These are phyloP conservation scores for Stachybotrys elegans DNA, from an alignment of 2,329 filamentous ascomycete genomes.

Conservation along the genomic window DNA sequence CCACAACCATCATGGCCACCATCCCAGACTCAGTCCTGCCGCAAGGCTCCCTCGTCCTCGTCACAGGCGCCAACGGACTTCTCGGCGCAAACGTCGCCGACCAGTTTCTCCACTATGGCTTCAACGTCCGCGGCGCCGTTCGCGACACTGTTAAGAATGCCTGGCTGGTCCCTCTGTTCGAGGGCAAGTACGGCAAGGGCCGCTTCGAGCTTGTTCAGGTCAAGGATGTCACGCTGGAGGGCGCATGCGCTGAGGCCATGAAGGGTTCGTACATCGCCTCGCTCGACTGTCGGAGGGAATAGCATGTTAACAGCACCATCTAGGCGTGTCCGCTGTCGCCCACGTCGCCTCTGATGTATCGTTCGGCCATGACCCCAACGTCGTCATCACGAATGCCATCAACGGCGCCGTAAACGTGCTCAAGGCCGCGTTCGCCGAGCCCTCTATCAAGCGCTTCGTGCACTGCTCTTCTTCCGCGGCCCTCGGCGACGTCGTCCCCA, in stretches of 20 bases:
- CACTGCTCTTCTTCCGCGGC: slow-evolving; percentile 30
- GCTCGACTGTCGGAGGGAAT: neutral
- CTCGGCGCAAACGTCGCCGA: slow-evolving; percentile 25
- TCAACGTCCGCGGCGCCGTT: slow-evolving; percentile 28
- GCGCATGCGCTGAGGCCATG: slow-evolving; percentile 20
- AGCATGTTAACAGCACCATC: neutral
- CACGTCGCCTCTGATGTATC: slow-evolving; percentile 29
- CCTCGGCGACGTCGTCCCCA: neutral
- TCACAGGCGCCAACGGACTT: slow-evolving; percentile 31
- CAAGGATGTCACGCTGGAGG: slow-evolving; percentile 20
- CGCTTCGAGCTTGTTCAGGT: slow-evolving; percentile 27
- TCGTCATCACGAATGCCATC: slow-evolving; percentile 27
- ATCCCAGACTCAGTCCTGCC: neutral
- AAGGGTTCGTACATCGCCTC: slow-evolving; percentile 12
- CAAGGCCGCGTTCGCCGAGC: slow-evolving; percentile 21
- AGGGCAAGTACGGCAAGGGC: slow-evolving; percentile 22
- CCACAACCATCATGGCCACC: neutral
- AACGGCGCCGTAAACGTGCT: slow-evolving; percentile 19
- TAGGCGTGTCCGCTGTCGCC: slow-evolving; percentile 22
- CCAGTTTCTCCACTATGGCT: slow-evolving; percentile 24
- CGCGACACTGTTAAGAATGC: slow-evolving; percentile 15
- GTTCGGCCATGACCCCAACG: slow-evolving; percentile 22
- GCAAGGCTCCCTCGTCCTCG: slow-evolving; percentile 8
- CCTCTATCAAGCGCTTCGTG: slow-evolving; percentile 31
- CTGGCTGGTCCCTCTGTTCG: slow-evolving; percentile 21